A percentile compares a stretch with the other conserved stretches of the same genome.
Evolutionary conservation across 768 basidiomycete genomes (phyloP).

Genomic region (Infundibulicybe gibba): DNA sequence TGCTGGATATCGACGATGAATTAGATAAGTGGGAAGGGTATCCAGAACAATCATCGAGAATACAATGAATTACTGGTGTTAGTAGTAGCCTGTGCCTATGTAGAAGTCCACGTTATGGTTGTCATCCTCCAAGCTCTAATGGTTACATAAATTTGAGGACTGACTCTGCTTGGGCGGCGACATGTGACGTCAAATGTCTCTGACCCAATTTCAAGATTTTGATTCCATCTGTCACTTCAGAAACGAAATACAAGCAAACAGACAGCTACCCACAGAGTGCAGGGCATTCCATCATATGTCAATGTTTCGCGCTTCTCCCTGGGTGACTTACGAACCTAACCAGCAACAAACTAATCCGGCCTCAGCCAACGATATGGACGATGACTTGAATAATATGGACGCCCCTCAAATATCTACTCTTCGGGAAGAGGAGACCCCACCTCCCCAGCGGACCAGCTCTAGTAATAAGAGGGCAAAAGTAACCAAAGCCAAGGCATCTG

Average conservation of each 20-base stretch:
- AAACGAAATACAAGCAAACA: constrained; percentile 37
- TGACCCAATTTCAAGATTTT: constrained; percentile 1
- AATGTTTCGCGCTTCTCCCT: constrained; percentile 62
- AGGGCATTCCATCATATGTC: constrained; percentile 26
- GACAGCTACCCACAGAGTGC: constrained; percentile 9
- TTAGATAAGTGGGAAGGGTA: constrained; percentile 70
- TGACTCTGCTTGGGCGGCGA: too few relatives aligned
- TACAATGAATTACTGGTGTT: constrained; percentile 14
- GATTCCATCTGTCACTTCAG: constrained; percentile 1
- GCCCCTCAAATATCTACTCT: constrained; percentile 82
- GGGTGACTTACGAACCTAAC: constrained; percentile 52
- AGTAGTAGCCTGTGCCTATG: not conserved
- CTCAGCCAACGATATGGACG: constrained; percentile 31
- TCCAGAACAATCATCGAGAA: constrained; percentile 37
- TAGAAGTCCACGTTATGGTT: too few relatives aligned
- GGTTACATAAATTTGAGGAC: not conserved
- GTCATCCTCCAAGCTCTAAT: too few relatives aligned
- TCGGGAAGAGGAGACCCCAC: constrained; percentile 67
- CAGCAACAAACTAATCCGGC: constrained; percentile 7
- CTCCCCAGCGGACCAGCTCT: constrained; percentile 37
- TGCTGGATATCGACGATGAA: constrained; percentile 53
- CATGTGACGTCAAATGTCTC: not conserved
- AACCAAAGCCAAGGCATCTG: not conserved
- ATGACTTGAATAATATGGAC: constrained; percentile 64
- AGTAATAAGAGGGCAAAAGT: constrained; percentile 19